A percentile compares a stretch with the other conserved stretches of the same genome.
These are phyloP conservation scores for Talaromyces sp. DNA, from an alignment of 2,329 filamentous ascomycete genomes.

Conservation along the genomic window DNA sequence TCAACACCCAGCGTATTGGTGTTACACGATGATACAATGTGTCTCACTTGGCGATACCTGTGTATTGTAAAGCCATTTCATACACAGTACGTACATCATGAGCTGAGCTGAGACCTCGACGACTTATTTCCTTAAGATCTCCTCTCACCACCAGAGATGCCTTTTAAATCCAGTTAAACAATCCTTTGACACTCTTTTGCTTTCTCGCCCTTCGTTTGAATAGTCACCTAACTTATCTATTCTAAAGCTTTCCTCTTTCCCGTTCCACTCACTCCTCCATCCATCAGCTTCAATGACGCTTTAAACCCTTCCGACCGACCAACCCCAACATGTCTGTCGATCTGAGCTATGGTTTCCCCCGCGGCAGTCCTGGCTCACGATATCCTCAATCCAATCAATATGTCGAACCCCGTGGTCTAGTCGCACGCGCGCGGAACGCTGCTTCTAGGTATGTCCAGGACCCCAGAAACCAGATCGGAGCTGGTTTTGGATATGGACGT, in stretches of 20 bases:
- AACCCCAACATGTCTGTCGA: not conserved
- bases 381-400: constrained; percentile 19
- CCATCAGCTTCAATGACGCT: constrained; percentile 1
- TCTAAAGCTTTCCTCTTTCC: not conserved
- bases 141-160: not conserved
- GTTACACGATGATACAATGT: not conserved
- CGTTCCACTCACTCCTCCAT: not conserved
- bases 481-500: constrained; percentile 11
- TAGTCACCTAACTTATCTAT: too few relatives aligned
- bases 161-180: not conserved
- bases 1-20: not conserved
- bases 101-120: not conserved
- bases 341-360: constrained; percentile 34
- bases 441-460: constrained; percentile 21
- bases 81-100: not conserved
- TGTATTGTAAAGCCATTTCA: constrained; percentile 5
- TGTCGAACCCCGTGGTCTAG: constrained; percentile 11
- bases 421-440: constrained; percentile 17
- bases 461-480: constrained; percentile 18
- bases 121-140: not conserved
- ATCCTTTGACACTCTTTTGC: not conserved
- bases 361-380: constrained; percentile 23
- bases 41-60: too few relatives aligned
- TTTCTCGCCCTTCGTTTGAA: not conserved
- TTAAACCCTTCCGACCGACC: not conserved